Percentiles rank a stretch among this genome's conserved stretches.
phyloP scores from a whole-genome alignment of 2,329 filamentous ascomycete genomes.

The Xylariaceae sp. region DNA sequence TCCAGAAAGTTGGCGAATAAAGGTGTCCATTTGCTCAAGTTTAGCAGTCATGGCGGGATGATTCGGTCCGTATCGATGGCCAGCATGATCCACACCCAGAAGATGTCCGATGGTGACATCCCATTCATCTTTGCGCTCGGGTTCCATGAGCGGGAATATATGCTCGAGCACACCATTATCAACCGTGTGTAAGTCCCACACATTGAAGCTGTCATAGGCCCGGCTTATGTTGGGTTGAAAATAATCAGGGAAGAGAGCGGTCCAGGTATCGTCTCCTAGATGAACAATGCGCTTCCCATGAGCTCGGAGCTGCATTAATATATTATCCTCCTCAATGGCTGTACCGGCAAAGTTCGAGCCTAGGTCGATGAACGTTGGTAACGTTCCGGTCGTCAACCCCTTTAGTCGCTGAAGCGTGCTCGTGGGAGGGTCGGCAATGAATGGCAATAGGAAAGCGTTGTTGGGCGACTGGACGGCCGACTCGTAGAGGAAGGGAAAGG shows the following conservation, averaged over 20 bases:
- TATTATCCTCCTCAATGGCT: constrained; percentile 87
- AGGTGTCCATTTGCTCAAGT: constrained; percentile 80
- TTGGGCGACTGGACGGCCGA: constrained; percentile 67
- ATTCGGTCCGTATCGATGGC: constrained; percentile 90
- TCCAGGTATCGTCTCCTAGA: constrained; percentile 97
- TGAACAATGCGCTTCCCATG: constrained; percentile 75
- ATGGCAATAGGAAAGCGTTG: constrained; percentile 85
- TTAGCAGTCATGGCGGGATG: constrained; percentile 90
- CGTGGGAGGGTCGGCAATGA: constrained; percentile 95
- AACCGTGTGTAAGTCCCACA: constrained; percentile 95
- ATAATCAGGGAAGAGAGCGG: constrained; percentile 84
- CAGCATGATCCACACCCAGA: constrained; percentile 92
- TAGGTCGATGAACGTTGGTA: constrained; percentile 90
- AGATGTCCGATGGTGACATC: constrained; percentile 94
- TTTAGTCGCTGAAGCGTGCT: constrained; percentile 89
- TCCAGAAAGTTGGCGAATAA: constrained; percentile 66
- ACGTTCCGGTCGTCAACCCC: constrained; percentile 86
- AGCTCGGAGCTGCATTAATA: constrained; percentile 61
- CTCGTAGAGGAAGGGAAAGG: constrained; percentile 81
- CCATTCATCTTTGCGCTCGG: constrained; percentile 65
- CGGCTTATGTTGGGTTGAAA: constrained; percentile 82
- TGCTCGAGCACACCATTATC: constrained; percentile 93
- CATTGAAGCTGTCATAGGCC: constrained; percentile 95
- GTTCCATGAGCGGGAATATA: constrained; percentile 73
- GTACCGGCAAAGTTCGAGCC: constrained; percentile 94